These are phyloP conservation scores for Manihot esculenta DNA, from an alignment of 441 rosid species.

Conservation along the genomic window DNA sequence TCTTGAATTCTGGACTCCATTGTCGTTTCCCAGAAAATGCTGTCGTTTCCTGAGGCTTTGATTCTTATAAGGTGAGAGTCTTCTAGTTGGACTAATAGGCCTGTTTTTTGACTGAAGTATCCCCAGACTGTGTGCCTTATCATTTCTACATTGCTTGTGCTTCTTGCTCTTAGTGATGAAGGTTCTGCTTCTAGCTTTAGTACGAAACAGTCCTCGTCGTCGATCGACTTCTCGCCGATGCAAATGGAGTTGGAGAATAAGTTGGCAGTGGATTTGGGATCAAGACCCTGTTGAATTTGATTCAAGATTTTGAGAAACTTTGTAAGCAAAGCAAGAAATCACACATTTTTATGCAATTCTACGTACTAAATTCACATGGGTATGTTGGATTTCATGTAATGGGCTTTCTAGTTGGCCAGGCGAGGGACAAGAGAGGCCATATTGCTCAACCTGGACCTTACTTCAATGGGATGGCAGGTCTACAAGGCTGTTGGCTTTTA, in stretches of 20 bases:
- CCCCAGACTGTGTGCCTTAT: constrained; percentile 78
- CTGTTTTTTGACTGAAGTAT: constrained; percentile 84
- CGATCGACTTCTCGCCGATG: constrained; percentile 48
- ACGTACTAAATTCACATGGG: not conserved
- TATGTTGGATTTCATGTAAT: not conserved
- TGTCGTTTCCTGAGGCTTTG: constrained; percentile 41
- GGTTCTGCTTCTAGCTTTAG: constrained; percentile 53
- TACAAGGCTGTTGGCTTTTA: not conserved
- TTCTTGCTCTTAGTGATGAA: constrained; percentile 47
- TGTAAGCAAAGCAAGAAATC: not conserved
- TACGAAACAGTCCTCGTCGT: constrained; percentile 56
- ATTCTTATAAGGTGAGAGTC: constrained; percentile 80
- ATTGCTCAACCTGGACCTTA: no score
- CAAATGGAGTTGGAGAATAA: constrained; percentile 63
- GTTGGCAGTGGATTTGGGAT: constrained; percentile 80
- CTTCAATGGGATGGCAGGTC: not conserved
- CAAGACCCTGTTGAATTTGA: constrained; percentile 63
- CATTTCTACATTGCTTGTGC: constrained; percentile 55
- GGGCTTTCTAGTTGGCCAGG: not conserved
- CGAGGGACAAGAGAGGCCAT: not conserved
- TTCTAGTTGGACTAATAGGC: constrained; percentile 63
- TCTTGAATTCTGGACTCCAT: constrained; percentile 79
- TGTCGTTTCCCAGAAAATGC: constrained; percentile 82
- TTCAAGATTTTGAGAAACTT: not conserved
- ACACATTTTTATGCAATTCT: no score